phyloP scores from a whole-genome alignment of 2,329 filamentous ascomycete genomes.

The Exutisphaerella laricina region DNA sequence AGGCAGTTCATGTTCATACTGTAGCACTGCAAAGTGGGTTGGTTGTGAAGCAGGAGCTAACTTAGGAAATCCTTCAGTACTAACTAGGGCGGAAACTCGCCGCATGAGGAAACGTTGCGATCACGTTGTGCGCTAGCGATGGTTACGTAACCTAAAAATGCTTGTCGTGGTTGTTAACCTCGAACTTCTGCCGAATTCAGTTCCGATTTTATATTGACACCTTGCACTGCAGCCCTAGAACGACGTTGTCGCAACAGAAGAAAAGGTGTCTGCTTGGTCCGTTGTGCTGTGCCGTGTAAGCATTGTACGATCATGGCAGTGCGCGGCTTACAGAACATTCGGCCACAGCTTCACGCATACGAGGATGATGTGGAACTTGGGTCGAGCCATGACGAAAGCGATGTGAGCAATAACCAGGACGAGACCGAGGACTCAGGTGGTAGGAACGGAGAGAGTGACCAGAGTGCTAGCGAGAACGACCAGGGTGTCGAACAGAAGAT shows the following conservation, averaged over 20 bases:
- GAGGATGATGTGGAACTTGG: conserved; percentile 13
- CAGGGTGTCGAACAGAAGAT: conserved; percentile 43
- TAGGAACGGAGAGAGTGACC: conserved; percentile 28
- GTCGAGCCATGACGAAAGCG: conserved; percentile 14
- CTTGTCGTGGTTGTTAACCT: too few relatives aligned
- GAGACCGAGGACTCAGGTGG: conserved; percentile 22
- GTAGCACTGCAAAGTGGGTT: too few relatives aligned
- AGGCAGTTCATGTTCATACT: too few relatives aligned
- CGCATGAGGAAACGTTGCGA: too few relatives aligned
- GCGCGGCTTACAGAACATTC: conserved; percentile 12
- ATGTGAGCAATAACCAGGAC: conserved; percentile 27
- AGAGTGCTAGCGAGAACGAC: conserved; percentile 32
- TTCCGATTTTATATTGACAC: too few relatives aligned
- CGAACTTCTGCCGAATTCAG: too few relatives aligned
- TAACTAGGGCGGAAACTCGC: too few relatives aligned
- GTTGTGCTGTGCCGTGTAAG: not conserved
- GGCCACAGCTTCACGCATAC: conserved; percentile 12
- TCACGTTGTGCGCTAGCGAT: too few relatives aligned
- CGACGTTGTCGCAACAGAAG: not conserved
- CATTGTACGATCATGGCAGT: not conserved
- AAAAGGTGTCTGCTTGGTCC: not conserved
- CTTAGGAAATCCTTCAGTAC: too few relatives aligned
- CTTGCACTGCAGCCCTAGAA: conserved; percentile 1
- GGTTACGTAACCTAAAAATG: too few relatives aligned
- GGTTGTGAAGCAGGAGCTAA: too few relatives aligned